Percentiles rank a stretch among this genome's conserved stretches.
Conservation (phyloP, 2,329 filamentous ascomycete genomes). For the Ceratocystis destructans region DNA sequence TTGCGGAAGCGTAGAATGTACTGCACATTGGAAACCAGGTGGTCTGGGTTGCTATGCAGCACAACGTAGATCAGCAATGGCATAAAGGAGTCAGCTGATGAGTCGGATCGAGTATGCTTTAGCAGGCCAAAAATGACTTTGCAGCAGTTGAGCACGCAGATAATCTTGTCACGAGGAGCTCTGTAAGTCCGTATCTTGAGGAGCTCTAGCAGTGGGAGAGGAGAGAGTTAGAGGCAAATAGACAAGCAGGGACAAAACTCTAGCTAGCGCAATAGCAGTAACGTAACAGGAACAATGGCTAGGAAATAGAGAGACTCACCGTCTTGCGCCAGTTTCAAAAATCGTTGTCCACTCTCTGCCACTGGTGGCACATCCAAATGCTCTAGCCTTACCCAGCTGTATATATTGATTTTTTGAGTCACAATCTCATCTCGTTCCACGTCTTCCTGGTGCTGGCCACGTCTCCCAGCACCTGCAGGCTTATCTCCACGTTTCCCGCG, state of each 20-base stretch:
- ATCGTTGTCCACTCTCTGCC: conserved; percentile 73
- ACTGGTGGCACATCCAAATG: conserved; percentile 85
- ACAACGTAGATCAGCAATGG: conserved; percentile 92
- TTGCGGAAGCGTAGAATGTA: conserved; percentile 96
- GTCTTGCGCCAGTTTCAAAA: conserved; percentile 79
- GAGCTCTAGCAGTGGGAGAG: conserved; percentile 47
- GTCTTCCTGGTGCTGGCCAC: conserved; percentile 94
- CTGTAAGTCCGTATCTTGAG: conserved; percentile 94
- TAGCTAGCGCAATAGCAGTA: neutral
- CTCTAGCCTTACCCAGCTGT: conserved; percentile 84
- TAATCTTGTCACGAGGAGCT: conserved; percentile 95
- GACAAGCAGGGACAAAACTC: neutral
- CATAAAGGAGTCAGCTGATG: conserved; percentile 92
- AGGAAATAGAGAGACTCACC: conserved; percentile 32
- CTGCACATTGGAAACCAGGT: conserved; percentile 93
- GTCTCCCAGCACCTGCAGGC: conserved; percentile 63
- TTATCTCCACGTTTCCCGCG: conserved; percentile 51
- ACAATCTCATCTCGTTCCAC: conserved; percentile 94
- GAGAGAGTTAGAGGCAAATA: conserved; percentile 18
- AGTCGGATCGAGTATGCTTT: conserved; percentile 83
- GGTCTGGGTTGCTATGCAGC: conserved; percentile 83
- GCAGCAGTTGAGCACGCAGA: conserved; percentile 95
- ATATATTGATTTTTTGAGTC: conserved; percentile 91
- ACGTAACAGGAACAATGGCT: neutral
- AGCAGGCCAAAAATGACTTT: conserved; percentile 96